These are phyloP conservation scores for Flagelloscypha sp. DNA, from an alignment of 768 basidiomycete genomes.

Conservation along the genomic window DNA sequence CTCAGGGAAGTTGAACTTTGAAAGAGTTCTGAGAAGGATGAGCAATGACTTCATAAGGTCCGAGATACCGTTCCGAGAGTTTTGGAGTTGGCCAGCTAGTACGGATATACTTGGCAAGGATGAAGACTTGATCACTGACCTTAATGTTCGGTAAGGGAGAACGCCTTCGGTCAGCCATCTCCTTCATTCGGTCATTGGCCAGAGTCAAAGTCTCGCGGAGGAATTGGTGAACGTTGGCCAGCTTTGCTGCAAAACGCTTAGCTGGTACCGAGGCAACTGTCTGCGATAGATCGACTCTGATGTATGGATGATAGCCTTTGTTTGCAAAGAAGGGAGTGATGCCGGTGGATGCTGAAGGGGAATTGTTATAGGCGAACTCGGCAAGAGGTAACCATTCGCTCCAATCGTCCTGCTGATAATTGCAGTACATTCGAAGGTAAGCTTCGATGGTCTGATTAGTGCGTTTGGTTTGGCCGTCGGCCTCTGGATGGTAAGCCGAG, in stretches of 20 bases:
- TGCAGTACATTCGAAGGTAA: conserved; percentile 14
- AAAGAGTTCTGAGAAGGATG: too few species aligned
- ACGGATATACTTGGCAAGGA: conserved; percentile 6
- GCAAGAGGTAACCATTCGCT: conserved; percentile 11
- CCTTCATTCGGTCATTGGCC: conserved; percentile 9
- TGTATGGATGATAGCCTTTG: conserved; percentile 16
- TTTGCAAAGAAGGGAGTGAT: conserved; percentile 18
- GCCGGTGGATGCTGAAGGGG: conserved; percentile 13
- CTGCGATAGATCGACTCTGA: conserved; percentile 11
- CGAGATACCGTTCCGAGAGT: conserved; percentile 2
- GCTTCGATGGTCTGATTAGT: conserved; percentile 15
- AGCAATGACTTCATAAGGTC: conserved; percentile 4
- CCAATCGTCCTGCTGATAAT: conserved; percentile 18
- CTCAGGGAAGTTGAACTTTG: too few species aligned
- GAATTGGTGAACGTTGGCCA: conserved; percentile 11
- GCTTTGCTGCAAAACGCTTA: conserved; percentile 10
- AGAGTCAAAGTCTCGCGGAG: conserved; percentile 10
- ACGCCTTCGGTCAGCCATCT: neutral
- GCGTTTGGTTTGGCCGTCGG: conserved; percentile 11
- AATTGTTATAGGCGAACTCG: conserved; percentile 19
- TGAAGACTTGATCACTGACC: conserved; percentile 6
- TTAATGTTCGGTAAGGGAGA: conserved; percentile 3
- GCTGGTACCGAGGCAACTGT: conserved; percentile 9
- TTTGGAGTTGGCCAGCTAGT: conserved; percentile 3
- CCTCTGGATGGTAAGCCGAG: conserved; percentile 11